Conservation (phyloP, 2,329 filamentous ascomycete genomes). For the Botryosphaeria dothidea region DNA sequence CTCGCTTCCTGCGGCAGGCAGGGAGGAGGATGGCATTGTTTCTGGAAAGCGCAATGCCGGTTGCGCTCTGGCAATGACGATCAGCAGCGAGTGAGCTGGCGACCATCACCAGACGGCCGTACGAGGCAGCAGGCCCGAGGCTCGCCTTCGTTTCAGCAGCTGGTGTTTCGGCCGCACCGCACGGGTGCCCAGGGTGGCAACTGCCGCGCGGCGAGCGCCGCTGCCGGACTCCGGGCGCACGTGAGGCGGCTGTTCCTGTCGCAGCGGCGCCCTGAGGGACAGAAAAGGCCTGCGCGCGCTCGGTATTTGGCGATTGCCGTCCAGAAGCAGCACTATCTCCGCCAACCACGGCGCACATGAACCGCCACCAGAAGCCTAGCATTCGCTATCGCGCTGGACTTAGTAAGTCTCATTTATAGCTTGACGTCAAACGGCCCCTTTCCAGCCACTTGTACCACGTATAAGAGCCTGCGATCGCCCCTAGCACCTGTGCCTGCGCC, state of each 20-base stretch:
- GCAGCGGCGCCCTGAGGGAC: not conserved
- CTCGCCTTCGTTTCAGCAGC: not conserved
- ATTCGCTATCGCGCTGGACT: conserved; percentile 3
- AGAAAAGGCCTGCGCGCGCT: not conserved
- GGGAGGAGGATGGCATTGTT: not conserved
- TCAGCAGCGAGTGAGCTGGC: not conserved
- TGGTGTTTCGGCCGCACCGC: not conserved
- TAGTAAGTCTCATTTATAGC: conserved; percentile 8
- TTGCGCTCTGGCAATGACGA: not conserved
- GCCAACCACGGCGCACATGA: conserved; percentile 11
- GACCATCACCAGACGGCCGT: conserved; percentile 2
- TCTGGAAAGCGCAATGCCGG: not conserved
- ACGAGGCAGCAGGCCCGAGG: not conserved
- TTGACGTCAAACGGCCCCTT: conserved; percentile 15
- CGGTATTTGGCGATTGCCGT: conserved; percentile 1
- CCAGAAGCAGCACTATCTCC: conserved; percentile 12
- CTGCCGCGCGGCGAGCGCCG: conserved; percentile 10
- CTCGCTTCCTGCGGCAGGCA: not conserved
- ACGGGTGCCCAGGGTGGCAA: too few species aligned
- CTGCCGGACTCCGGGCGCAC: not conserved
- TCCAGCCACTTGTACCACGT: conserved; percentile 8
- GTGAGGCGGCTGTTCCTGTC: conserved; percentile 10
- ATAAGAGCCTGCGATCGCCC: conserved; percentile 10
- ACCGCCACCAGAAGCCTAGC: conserved; percentile 3
- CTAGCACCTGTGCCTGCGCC: not conserved